Base-by-base conservation (phyloP, 2,329 filamentous ascomycete species). In the Fusarium sp. region DNA sequence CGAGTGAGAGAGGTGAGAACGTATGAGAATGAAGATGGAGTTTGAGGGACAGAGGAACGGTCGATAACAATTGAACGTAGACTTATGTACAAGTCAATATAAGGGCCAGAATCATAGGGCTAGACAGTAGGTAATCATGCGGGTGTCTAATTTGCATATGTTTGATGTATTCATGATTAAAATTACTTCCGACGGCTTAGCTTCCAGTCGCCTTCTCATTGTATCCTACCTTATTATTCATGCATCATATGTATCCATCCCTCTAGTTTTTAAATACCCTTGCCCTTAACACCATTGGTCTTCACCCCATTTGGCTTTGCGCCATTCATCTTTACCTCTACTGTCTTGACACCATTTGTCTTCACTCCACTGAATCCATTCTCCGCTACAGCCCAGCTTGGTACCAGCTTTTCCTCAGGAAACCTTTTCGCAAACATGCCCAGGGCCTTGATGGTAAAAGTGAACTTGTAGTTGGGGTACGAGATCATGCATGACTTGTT, bases 401-500 rank as follows among this genome's bases (percentile, higher is more conserved):
- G 69, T 10, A 76, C 76, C 6, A 93, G 80, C 76, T 84, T 86
- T 62, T 91, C 88, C 67, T 93, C 86, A 1, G 92, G 92, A 73
- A 92, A 95, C 71, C 86, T 89, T 75, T 85, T 88, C 8, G 92
- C 90, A 85, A 94, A 99, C 89, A 98, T 92, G 9, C 96, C 96
- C 72, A 99, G 81, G 4, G 96, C 96, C 84, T 97, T 97, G 80
- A 98, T 93, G 2, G 95, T 91, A 82, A 98, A 99, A 65, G 92
- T 93, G 81, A 97, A 96, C 85, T 98, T 99, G 86, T 99, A 99
- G 86, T 99, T 99, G 46, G 95, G 95, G 79, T 99, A 99, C 1
- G 94, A 96, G 73, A 99, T 99, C 94, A 98, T 98, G 86, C 95
- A 98, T 78, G 92, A 96, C 86, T 98, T 97, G 84, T 99, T 99